Evolutionary conservation across 495 filamentous ascomycete genomes (phyloP).

Genomic region (Penicillium egyptiacum): DNA sequence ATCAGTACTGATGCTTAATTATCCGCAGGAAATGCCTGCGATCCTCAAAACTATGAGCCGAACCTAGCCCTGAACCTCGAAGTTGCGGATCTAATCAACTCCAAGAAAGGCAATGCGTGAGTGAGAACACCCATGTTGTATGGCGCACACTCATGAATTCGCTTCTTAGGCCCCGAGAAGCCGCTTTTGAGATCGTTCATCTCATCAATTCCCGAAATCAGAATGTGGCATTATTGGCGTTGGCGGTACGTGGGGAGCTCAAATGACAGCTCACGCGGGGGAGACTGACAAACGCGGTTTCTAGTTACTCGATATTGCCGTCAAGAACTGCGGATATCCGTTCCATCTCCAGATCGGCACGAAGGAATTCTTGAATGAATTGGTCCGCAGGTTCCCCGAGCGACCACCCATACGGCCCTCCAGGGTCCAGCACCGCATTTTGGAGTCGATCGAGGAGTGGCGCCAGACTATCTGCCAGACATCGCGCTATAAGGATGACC

Average conservation of each 20-base stretch:
- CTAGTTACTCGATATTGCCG: slow-evolving; percentile 93
- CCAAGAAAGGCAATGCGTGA: slow-evolving; percentile 93
- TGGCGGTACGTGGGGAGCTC: slow-evolving; percentile 53
- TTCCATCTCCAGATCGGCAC: slow-evolving; percentile 98
- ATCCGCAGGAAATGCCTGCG: slow-evolving; percentile 77
- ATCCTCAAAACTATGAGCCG: slow-evolving; percentile 93
- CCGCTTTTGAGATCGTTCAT: slow-evolving; percentile 89
- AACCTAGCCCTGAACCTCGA: slow-evolving; percentile 96
- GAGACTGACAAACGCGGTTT: slow-evolving; percentile 30
- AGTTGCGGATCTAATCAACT: slow-evolving; percentile 94
- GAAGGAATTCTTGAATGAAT: slow-evolving; percentile 98
- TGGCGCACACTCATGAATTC: slow-evolving; percentile 17
- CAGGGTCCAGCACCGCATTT: slow-evolving; percentile 84
- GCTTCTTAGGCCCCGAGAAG: slow-evolving; percentile 76
- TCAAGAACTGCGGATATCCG: slow-evolving; percentile 99
- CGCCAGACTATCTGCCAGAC: slow-evolving; percentile 96
- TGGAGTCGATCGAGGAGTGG: slow-evolving; percentile 99
- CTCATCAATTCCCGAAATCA: slow-evolving; percentile 95
- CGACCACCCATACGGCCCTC: slow-evolving; percentile 82
- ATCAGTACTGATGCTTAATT: slow-evolving; percentile 7
- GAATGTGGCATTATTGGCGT: slow-evolving; percentile 87
- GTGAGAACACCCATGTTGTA: slow-evolving; percentile 25
- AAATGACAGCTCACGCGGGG: slow-evolving; percentile 22
- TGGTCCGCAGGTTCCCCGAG: slow-evolving; percentile 94
- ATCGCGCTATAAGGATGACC: slow-evolving; percentile 91